Base-by-base conservation (phyloP, 2,329 filamentous ascomycete genomes). In the Ciborinia camelliae region DNA sequence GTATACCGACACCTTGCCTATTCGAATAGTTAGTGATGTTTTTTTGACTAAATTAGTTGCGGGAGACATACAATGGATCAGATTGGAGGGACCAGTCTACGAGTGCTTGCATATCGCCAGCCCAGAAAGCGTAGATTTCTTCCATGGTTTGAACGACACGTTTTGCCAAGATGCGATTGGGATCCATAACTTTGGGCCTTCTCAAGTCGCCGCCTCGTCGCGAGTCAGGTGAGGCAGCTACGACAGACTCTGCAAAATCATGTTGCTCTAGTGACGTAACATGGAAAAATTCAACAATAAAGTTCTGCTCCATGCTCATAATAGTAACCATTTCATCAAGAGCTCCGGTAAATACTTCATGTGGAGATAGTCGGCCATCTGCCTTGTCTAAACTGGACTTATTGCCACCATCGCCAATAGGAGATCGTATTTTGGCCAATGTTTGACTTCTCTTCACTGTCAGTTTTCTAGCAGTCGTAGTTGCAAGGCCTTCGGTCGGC, bases 251-350 rank as follows among this genome's bases (percentile, higher is more conserved):
- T 1, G 90, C 83, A 74, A 97, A 98, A 74, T 97, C 93, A 20
- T 85, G 78, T 43, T 87, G 88, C 72, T 92, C 89, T 35, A 94
- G 81, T 2, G 92, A 96, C n/a, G 90, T 91, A 32, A 95, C 86
- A 72, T 98, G 94, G 83, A 98, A 98, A 76, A 97, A 95, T 71
- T 96, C 92, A n/a, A 97, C 88, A 57, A 97, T 82, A 74, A 98
- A 99, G 75, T 97, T 98, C 76, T 99, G 94, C 77, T 99, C 95
- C 76, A 94, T 93, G 71, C 92, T 88, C 65, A 97, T 87, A 64
- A 96, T 82, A 7, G 90, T 91, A 52, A 93, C 79, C 68, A 95
- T 85, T 72, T 97, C 92, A 65, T 95, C 90, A 67, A 97, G 79
- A 15, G 91, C 86, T 45, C 87, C 88, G 0, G 86, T 82, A 76